Evolutionary conservation across 75 land plant species (phyloP).

Genomic region (Isoetes taiwanensis): DNA sequence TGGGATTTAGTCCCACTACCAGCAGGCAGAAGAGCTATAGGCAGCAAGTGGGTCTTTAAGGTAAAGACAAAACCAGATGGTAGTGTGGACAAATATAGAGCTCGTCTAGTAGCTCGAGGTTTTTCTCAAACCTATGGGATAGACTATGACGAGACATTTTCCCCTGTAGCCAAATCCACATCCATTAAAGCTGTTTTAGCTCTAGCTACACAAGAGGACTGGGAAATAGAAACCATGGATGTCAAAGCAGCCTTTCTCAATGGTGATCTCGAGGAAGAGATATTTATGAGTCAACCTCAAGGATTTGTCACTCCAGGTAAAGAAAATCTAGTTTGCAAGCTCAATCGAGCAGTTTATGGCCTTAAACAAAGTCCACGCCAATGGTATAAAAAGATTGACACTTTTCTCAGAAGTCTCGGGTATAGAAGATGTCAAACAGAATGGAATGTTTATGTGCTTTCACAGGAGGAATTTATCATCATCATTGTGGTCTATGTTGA

Average conservation of each 20-base stretch:
- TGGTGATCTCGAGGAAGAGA: conserved; percentile 8
- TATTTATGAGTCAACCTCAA: conserved; percentile 4
- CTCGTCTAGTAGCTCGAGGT: conserved; percentile 8
- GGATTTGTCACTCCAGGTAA: conserved; percentile 8
- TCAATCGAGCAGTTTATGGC: conserved; percentile 8
- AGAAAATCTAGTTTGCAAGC: conserved; percentile 3
- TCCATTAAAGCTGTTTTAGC: too few species aligned
- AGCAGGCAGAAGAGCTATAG: conserved; percentile 5
- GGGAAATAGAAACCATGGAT: background rate
- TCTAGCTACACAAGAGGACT: too few species aligned
- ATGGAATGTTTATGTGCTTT: too few species aligned
- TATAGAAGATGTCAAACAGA: too few species aligned
- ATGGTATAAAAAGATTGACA: conserved; percentile 8
- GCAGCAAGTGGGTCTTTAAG: conserved; percentile 15
- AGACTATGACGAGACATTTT: too few species aligned
- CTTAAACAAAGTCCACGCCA: background rate
- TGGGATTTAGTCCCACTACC: conserved; percentile 9
- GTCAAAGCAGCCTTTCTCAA: conserved; percentile 6
- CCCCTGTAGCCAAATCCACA: too few species aligned
- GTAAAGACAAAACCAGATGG: conserved; percentile 4
- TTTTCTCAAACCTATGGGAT: too few species aligned
- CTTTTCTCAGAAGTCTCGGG: too few species aligned
- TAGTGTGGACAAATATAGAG: conserved; percentile 3
- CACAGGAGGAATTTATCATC: too few species aligned
- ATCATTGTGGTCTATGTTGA: too few species aligned